Evolutionary conservation across 2,329 filamentous ascomycete genomes (phyloP), one percentile per base, ranked within the genome.

Genomic region (Piedraia hortae): DNA sequence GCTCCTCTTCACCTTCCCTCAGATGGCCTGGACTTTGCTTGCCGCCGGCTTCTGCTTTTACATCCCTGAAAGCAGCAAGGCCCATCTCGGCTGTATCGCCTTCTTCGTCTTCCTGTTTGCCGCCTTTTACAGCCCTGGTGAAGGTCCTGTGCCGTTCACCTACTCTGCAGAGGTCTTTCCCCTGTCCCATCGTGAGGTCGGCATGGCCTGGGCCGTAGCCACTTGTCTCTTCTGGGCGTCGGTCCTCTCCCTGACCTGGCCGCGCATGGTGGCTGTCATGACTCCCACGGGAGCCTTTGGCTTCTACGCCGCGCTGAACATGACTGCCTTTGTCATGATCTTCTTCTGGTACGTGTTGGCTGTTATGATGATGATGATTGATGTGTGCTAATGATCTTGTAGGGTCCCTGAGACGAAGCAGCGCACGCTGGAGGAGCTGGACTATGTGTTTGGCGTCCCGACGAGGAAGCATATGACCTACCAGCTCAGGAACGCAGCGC

Each of bases 141-240:
- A 51, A 35, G 50, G 50, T 2, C 48, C 60, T 3, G 29, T 29
- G 8, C 29, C 24, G 10, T 72, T 66, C 36, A 60, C 62, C 0
- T 72, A 72, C 43, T 59, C 54, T 4, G 64, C 67, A 18, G 68
- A 73, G 39, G 62, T 71, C 2, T 73, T 67, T 37, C 67, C 68
- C 0, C 53, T 72, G 1, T 67, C 62, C 2, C 66, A 73, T 38
- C 56, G 68, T 34, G 68, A 73, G 36, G 54, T 72, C 12, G 68
- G 68, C 25, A 73, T 74, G 68, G 57, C 56, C 0, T 71, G 58
- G 43, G 59, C 64, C 5, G 66, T 72, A 19, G 36, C 48, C 14
- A 54, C 47, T 6, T 53, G 48, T 14, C 20, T 50, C 5, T 51
- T 49, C 29, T 59, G 45, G 48, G 52, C 51, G 3, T 43, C 48